Base-by-base conservation (phyloP, 768 basidiomycete species). In the Boletus rubescentipes region DNA sequence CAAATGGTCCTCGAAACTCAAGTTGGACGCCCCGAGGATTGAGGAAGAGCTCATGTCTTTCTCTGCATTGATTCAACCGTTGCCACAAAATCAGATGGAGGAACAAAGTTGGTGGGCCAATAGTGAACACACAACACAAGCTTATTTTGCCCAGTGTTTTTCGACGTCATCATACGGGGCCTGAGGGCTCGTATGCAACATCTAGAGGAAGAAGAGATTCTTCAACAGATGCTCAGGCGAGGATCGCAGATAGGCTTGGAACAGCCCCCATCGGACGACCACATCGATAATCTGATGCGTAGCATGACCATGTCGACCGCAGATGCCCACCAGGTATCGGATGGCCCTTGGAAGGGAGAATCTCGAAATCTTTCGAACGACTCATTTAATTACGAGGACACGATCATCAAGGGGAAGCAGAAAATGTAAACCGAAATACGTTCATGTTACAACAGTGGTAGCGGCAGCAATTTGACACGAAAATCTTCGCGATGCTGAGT, bases 201-300 rank as follows among this genome's bases (percentile, higher is more conserved):
- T 23, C 58, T 79, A n/a, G 75, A 79, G 46, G 75, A 78, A 43
- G 72, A 80, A 53, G 76, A 77, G 43, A 62, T 68, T 34, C 70
- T 79, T 46, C 77, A 77, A 51, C 73, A 72, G 37, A 67, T 67
- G 34, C 60, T 74, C 31, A 67, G 72, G 44, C 69, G 67, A 40
- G 71, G 72, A 32, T 71, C 75, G 8, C 71, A 63, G 42, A 67
- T 75, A 26, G 66, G 67, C 23, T 61, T 67, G 36, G 75, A 75
- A 32, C 69, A 61, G 12, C 59, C 67, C 14, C 72, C 76, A 5
- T 73, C 72, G 11, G 63, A 73, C 16, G 59, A 67, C 38, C 69
- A 74, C 47, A 60, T 79, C 41, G 75, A 77, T 54, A 61, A 53
- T 9, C 66, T 79, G 54, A 74, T 79, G 73, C 69, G 65, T 32